Base-by-base conservation (phyloP, 2,329 filamentous ascomycete genomes). In the Colletotrichum salicis region DNA sequence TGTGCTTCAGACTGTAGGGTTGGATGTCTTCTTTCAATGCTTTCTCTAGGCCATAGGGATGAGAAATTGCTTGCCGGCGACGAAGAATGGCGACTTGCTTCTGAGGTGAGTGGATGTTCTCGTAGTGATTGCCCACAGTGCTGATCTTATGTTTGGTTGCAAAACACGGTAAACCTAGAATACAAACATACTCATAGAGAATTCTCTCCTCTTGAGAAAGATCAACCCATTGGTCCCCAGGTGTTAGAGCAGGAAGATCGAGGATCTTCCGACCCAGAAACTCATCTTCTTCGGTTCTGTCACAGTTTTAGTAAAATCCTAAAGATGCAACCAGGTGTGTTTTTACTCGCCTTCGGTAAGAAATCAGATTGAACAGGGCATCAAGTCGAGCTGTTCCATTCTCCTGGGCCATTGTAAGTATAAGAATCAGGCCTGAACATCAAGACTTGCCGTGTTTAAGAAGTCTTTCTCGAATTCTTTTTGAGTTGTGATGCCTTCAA, bases 211-310 rank as follows among this genome's bases (percentile, higher is more conserved):
- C 76, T 1, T 7, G 29, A 0, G 78, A 78, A 0, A 81, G 61
- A 0, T 76, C 72, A 8, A 82, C 52, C 64, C 67, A 74, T 1
- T 80, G 41, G 13, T 79, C 74, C 11, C 70, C 15, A 5, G 19
- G 5, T 2, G 76, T 13, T 11, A 33, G 66, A 0, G 58, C 6
- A 0, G 78, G 78, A 22, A 83, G 64, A 0, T 67, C 22, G 3
- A 82, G 19, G 3, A 83, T 78, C 6, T 33, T 54, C 1, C 56
- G 19, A 0, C 78, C 78, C 2, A 80, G 4, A 52, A 82, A 82
- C 0, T 55, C 61, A 37, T 82, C 80, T 0, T 77, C 62, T 4
- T 74, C 52, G 0, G 76, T 79, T 22, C 80, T 81, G 13, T 6
- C 4, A 27, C 7, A 19, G 6, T 12, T 5, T 58, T 5, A 59